Percentiles rank a stretch among this genome's conserved stretches.
Conservation (phyloP, 169 alveolate species). For the Plasmodium adleri region DNA sequence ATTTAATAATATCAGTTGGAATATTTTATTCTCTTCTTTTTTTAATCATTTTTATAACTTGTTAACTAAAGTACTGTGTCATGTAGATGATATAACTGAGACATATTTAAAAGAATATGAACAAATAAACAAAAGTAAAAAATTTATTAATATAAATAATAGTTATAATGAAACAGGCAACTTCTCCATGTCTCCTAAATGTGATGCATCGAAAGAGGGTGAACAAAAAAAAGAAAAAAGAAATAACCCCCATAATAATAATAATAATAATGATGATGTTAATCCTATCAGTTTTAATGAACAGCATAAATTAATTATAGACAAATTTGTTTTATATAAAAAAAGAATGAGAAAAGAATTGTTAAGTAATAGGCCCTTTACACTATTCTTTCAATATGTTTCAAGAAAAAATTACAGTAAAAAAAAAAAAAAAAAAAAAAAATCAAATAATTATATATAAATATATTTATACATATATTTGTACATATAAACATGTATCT, state of each 20-base stretch:
- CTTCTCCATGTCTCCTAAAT: neutral
- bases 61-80: conserved; percentile 20
- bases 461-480: neutral
- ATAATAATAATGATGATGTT: neutral
- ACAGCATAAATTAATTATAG: neutral
- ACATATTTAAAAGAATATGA: neutral
- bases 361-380: conserved; percentile 48
- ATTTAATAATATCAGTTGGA: conserved; percentile 50
- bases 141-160: neutral
- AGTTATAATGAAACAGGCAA: neutral
- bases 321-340: conserved; percentile 33
- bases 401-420: conserved; percentile 44
- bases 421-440: neutral
- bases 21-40: conserved; percentile 61
- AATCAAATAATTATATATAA: neutral
- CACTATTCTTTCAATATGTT: conserved; percentile 61
- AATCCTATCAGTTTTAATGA: neutral
- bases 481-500: neutral
- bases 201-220: neutral
- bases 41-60: conserved; percentile 70
- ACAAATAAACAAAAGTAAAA: no score
- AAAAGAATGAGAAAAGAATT: conserved; percentile 47
- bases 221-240: neutral
- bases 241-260: neutral
- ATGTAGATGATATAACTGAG: conserved; percentile 16